Percentiles rank a stretch among this genome's conserved stretches.
phyloP scores from a whole-genome alignment of 2,329 filamentous ascomycete genomes.

The Ceratocystis smalleyi region DNA sequence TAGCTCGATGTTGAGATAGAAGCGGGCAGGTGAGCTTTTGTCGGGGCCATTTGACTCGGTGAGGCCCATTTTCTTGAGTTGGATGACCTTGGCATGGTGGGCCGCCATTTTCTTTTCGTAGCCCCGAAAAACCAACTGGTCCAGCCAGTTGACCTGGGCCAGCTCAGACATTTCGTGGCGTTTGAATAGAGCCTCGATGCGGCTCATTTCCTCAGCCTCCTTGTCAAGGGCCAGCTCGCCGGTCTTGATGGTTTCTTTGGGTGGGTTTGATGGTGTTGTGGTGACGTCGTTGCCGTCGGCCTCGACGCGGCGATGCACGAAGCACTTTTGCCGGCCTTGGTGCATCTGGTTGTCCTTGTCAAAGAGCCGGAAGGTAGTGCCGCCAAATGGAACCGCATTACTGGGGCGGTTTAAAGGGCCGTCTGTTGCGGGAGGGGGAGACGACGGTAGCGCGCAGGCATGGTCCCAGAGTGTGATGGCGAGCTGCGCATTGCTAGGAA shows the following conservation, averaged over 20 bases:
- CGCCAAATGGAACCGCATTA: conserved; percentile 81
- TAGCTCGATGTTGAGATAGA: conserved; percentile 77
- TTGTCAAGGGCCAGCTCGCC: conserved; percentile 41
- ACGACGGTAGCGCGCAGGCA: neutral
- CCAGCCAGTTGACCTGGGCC: conserved; percentile 82
- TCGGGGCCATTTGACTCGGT: conserved; percentile 20
- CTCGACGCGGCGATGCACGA: conserved; percentile 62
- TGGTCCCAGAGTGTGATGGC: conserved; percentile 88
- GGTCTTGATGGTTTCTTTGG: conserved; percentile 37
- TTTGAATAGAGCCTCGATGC: conserved; percentile 81
- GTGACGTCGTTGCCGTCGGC: conserved; percentile 76
- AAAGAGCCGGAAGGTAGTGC: conserved; percentile 83
- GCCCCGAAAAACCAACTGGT: conserved; percentile 81
- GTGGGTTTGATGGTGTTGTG: conserved; percentile 51
- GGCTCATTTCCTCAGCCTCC: conserved; percentile 69
- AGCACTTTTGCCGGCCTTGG: conserved; percentile 84
- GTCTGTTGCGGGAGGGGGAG: conserved; percentile 36
- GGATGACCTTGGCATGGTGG: conserved; percentile 23
- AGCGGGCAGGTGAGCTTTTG: conserved; percentile 31
- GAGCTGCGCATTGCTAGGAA: conserved; percentile 67
- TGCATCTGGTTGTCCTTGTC: conserved; percentile 81
- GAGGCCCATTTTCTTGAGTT: conserved; percentile 25
- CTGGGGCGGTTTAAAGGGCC: conserved; percentile 54
- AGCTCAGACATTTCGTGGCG: conserved; percentile 98
- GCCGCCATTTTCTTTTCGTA: conserved; percentile 51